Percentiles rank a stretch among this genome's conserved stretches.
These are phyloP conservation scores for Seminavis robusta DNA, from an alignment of 108 stramenopile species.

Conservation along the genomic window DNA sequence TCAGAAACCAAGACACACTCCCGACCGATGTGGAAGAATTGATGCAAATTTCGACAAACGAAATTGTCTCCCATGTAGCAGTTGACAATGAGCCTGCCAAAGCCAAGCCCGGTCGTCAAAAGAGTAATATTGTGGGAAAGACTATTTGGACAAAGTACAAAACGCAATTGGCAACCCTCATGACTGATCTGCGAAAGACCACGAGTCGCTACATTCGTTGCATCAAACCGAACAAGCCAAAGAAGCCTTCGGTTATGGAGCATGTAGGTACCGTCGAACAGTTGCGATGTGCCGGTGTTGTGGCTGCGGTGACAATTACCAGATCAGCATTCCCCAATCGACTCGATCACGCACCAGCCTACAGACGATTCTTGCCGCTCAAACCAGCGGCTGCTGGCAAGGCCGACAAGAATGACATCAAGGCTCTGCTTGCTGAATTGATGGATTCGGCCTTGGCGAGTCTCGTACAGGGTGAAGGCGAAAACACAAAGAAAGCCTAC, in stretches of 20 bases:
- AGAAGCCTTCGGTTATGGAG: conserved; percentile 72
- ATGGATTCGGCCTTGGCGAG: conserved; percentile 3
- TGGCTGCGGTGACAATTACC: conserved; percentile 88
- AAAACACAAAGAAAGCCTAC: conserved; percentile 29
- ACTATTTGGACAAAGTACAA: conserved; percentile 81
- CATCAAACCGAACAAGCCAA: conserved; percentile 77
- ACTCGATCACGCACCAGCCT: conserved; percentile 60
- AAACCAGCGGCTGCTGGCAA: too few relatives aligned
- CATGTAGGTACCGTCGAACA: conserved; percentile 85
- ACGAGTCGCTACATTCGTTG: conserved; percentile 86
- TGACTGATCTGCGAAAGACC: conserved; percentile 61
- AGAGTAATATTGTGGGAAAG: conserved; percentile 40
- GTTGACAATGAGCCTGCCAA: conserved; percentile 33
- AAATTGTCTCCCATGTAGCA: conserved; percentile 40
- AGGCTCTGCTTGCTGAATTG: conserved; percentile 14
- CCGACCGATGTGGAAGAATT: conserved; percentile 57
- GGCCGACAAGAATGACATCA: conserved; percentile 14
- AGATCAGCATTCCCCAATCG: conserved; percentile 94
- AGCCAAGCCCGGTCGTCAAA: conserved; percentile 41
- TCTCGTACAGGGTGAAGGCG: conserved; percentile 19
- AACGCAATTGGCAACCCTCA: conserved; percentile 68
- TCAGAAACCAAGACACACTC: conserved; percentile 83
- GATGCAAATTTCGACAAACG: conserved; percentile 45
- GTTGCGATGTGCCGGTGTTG: conserved; percentile 92
- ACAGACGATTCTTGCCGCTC: conserved; percentile 49